Conservation (phyloP, 2,329 filamentous ascomycete genomes). For the Xylariaceae sp. region DNA sequence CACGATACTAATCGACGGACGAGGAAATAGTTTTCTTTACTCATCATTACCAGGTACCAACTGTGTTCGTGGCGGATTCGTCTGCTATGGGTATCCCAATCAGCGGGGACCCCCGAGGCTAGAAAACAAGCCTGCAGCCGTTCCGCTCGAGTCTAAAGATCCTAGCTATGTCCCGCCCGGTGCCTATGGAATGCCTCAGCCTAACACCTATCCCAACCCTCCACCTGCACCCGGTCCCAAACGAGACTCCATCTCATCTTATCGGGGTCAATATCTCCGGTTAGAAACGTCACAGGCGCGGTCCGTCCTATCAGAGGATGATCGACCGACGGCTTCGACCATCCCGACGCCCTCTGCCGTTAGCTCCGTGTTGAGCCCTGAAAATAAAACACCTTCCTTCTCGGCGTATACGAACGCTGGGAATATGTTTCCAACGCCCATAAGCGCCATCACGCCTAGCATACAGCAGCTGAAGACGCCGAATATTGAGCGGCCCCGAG, state of each 20-base stretch:
- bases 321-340: conserved; percentile 56
- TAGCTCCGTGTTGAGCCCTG: conserved; percentile 43
- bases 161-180: conserved; percentile 58
- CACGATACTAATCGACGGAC: background rate
- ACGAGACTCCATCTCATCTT: conserved; percentile 55
- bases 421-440: conserved; percentile 58
- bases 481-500: conserved; percentile 43
- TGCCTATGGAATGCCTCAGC: conserved; percentile 58
- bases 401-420: conserved; percentile 46
- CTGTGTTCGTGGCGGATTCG: conserved; percentile 82
- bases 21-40: conserved; percentile 16
- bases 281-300: conserved; percentile 61
- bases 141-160: conserved; percentile 82
- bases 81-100: conserved; percentile 86
- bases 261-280: conserved; percentile 58
- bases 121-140: conserved; percentile 61
- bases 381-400: conserved; percentile 58
- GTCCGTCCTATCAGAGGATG: conserved; percentile 53
- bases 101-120: conserved; percentile 78
- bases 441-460: conserved; percentile 48
- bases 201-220: conserved; percentile 30
- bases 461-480: conserved; percentile 35
- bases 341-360: conserved; percentile 54
- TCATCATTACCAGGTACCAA: conserved; percentile 63
- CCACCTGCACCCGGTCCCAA: conserved; percentile 38